Conservation (phyloP, 768 basidiomycete species). For the Floccularia luteovirens region DNA sequence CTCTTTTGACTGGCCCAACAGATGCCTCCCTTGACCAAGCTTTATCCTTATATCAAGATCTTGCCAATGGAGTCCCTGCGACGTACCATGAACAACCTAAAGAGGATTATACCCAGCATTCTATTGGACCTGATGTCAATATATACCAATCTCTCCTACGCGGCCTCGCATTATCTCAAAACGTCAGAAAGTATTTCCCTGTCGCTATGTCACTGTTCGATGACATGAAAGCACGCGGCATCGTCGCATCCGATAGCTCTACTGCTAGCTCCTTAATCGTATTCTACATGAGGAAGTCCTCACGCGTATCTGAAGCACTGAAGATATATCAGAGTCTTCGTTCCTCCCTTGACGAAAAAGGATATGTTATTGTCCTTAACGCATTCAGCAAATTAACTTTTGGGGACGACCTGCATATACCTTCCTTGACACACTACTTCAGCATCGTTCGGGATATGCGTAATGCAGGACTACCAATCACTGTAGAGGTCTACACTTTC, state of each 20-base stretch:
- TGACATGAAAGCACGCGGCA: conserved; percentile 53
- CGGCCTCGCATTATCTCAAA: conserved; percentile 33
- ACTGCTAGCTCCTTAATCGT: conserved; percentile 46
- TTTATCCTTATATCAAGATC: conserved; percentile 42
- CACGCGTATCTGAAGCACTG: conserved; percentile 52
- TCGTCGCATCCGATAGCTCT: conserved; percentile 36
- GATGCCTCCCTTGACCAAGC: conserved; percentile 45
- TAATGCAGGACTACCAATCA: conserved; percentile 46
- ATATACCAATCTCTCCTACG: conserved; percentile 51
- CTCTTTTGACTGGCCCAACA: conserved; percentile 21
- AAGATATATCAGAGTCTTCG: conserved; percentile 44
- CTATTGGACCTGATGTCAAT: conserved; percentile 37
- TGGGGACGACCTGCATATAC: conserved; percentile 27
- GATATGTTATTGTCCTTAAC: conserved; percentile 57
- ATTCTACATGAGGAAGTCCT: conserved; percentile 58
- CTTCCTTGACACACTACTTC: conserved; percentile 54
- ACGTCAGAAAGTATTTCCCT: conserved; percentile 39
- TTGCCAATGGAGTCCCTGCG: conserved; percentile 21
- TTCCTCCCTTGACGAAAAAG: conserved; percentile 42
- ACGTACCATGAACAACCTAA: conserved; percentile 6
- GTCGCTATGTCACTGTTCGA: conserved; percentile 44
- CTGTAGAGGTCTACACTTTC: conserved; percentile 57
- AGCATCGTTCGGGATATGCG: conserved; percentile 80
- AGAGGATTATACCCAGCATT: conserved; percentile 13
- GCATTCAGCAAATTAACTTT: conserved; percentile 56